phyloP scores from a whole-genome alignment of 352 stramenopile genomes.

The Phytophthora ramorum region DNA sequence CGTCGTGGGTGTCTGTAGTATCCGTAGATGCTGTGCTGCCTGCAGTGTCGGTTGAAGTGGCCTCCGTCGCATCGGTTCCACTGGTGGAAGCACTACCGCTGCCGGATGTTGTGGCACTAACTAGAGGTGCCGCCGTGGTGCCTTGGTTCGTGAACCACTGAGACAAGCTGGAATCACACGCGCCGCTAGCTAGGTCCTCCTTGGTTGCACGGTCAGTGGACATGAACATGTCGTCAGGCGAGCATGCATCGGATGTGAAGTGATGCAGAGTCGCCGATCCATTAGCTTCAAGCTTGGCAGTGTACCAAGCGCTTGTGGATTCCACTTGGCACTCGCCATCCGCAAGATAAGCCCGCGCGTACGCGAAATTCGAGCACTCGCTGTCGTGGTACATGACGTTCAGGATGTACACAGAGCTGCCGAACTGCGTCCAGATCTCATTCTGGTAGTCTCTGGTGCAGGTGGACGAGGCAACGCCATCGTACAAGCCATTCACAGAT shows the following conservation, averaged over 20 bases:
- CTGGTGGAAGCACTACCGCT: not conserved
- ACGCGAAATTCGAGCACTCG: constrained; percentile 14
- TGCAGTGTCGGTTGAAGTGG: constrained; percentile 1
- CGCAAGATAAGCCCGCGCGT: constrained; percentile 14
- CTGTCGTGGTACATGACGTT: constrained; percentile 9
- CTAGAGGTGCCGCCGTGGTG: constrained; percentile 37
- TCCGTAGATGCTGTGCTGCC: not conserved
- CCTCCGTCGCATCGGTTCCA: not conserved
- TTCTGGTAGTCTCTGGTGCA: constrained; percentile 10
- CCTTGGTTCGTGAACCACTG: not conserved
- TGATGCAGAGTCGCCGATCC: constrained; percentile 3
- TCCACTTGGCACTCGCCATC: constrained; percentile 14
- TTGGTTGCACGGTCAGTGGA: not conserved
- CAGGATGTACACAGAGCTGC: constrained; percentile 9
- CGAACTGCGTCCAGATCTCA: constrained; percentile 9
- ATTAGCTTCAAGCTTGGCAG: constrained; percentile 4
- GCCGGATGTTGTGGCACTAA: not conserved
- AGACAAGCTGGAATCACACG: not conserved
- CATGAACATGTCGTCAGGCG: constrained; percentile 8
- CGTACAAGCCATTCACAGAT: constrained; percentile 3
- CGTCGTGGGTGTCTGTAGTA: not conserved
- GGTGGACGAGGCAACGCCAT: constrained; percentile 1
- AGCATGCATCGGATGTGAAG: constrained; percentile 6
- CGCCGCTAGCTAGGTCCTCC: not conserved
- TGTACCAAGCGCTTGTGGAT: not conserved